phyloP scores from a whole-genome alignment of 1,139 yeast genomes.

The Pichia sp. region DNA sequence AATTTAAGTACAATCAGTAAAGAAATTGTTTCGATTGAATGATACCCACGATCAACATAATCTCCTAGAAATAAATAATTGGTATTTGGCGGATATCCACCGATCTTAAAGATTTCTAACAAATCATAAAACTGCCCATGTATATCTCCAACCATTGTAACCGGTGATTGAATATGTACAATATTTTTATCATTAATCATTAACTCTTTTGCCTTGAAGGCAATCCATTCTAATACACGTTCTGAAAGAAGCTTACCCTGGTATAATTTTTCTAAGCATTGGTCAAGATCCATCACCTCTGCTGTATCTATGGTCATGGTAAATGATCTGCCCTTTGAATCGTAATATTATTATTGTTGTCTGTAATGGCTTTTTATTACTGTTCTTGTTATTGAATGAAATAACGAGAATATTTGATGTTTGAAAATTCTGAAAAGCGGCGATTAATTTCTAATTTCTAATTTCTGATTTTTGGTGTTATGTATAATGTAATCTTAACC shows the following conservation, averaged over 20 bases:
- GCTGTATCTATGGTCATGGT: slow-evolving; percentile 3
- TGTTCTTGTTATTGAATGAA: not conserved
- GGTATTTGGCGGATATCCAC: slow-evolving; percentile 90
- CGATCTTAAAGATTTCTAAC: slow-evolving; percentile 84
- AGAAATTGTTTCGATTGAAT: slow-evolving; percentile 87
- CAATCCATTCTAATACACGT: slow-evolving; percentile 56
- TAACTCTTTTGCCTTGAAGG: slow-evolving; percentile 66
- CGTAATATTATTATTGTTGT: too few relatives aligned
- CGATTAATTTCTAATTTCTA: not conserved
- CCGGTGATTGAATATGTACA: slow-evolving; percentile 75
- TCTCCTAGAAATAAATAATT: slow-evolving; percentile 91
- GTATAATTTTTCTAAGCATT: slow-evolving; percentile 60
- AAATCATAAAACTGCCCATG: slow-evolving; percentile 97
- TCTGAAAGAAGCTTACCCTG: slow-evolving; percentile 62
- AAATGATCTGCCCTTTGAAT: not conserved
- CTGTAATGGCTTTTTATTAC: too few relatives aligned
- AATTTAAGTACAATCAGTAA: slow-evolving; percentile 76
- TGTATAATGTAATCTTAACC: not conserved
- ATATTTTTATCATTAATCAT: slow-evolving; percentile 79
- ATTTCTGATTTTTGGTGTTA: not conserved
- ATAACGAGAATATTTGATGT: too few relatives aligned
- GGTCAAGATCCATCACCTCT: slow-evolving; percentile 45
- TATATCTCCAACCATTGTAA: slow-evolving; percentile 96
- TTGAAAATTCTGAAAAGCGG: not conserved
- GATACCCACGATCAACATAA: slow-evolving; percentile 84